Conservation (phyloP, 2,329 filamentous ascomycete species). For the Dothiorella sarmentorum region DNA sequence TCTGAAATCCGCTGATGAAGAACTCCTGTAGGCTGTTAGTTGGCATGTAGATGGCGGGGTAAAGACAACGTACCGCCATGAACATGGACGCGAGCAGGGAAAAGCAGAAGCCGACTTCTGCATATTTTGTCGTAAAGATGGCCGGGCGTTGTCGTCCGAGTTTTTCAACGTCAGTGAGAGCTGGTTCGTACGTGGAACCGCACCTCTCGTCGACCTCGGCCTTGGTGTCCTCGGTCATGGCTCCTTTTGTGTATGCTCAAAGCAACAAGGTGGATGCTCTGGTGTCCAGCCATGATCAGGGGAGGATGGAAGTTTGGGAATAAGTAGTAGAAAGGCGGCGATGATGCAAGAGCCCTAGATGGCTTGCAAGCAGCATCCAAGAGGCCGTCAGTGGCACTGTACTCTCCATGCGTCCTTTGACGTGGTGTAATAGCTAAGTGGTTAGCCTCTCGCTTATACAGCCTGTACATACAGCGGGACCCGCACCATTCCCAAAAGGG, state of each 20-base stretch:
- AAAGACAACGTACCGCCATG: slow-evolving; percentile 42
- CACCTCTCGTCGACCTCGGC: not conserved
- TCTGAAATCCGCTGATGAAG: slow-evolving; percentile 71
- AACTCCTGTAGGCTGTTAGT: slow-evolving; percentile 51
- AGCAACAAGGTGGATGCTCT: too few relatives aligned
- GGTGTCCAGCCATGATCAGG: too few relatives aligned
- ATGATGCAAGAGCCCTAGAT: not conserved
- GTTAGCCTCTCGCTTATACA: not conserved
- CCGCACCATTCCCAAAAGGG: not conserved
- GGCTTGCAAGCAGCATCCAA: not conserved
- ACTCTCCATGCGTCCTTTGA: not conserved
- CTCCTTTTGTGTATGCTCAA: too few relatives aligned
- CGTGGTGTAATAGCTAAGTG: not conserved
- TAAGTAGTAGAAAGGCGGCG: too few relatives aligned
- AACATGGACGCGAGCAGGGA: slow-evolving; percentile 62
- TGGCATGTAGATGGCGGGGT: not conserved
- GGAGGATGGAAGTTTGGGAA: too few relatives aligned
- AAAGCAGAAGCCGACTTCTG: slow-evolving; percentile 62
- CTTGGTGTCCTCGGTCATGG: not conserved
- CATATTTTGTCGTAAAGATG: slow-evolving; percentile 50
- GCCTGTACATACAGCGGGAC: not conserved
- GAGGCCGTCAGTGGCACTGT: too few relatives aligned
- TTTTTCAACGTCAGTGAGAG: slow-evolving; percentile 48
- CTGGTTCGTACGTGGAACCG: not conserved
- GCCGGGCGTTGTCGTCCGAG: slow-evolving; percentile 61